phyloP scores from a whole-genome alignment of 768 basidiomycete species.

The Kwoniella pini region DNA sequence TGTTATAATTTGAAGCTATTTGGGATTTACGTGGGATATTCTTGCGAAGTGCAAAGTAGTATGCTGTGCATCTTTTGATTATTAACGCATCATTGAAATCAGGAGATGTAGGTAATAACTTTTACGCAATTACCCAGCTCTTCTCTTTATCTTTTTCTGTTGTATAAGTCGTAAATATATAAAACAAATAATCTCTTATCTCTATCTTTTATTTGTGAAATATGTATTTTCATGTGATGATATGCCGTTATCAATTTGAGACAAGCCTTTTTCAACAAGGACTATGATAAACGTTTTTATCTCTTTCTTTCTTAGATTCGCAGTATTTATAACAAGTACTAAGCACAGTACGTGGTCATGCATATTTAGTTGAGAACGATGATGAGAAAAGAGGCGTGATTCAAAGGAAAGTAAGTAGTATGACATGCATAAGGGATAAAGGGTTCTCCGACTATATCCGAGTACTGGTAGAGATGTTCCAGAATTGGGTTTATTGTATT shows the following conservation, averaged over 20 bases:
- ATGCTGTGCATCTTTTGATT: slow-evolving; percentile 1
- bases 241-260: slow-evolving; percentile 1
- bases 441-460: slow-evolving; percentile 1
- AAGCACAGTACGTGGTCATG: too few species aligned
- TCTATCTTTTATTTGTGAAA: not conserved
- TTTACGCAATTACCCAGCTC: too few species aligned
- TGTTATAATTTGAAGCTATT: slow-evolving; percentile 21
- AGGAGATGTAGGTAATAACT: too few species aligned
- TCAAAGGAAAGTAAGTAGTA: not conserved
- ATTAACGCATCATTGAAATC: too few species aligned
- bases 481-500: not conserved
- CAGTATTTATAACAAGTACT: too few species aligned
- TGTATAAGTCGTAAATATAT: too few species aligned
- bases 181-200: too few species aligned
- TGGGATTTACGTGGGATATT: not conserved
- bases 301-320: too few species aligned
- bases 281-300: too few species aligned
- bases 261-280: too few species aligned
- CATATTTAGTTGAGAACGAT: too few species aligned
- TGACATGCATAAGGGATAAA: not conserved
- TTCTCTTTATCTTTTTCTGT: not conserved
- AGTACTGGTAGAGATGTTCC: not conserved
- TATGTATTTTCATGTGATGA: not conserved
- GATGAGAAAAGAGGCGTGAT: too few species aligned
- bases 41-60: not conserved